A percentile compares a stretch with the other conserved stretches of the same genome.
Conservation (phyloP, 306 rosid genomes). For the Cicer chorassanicum region DNA sequence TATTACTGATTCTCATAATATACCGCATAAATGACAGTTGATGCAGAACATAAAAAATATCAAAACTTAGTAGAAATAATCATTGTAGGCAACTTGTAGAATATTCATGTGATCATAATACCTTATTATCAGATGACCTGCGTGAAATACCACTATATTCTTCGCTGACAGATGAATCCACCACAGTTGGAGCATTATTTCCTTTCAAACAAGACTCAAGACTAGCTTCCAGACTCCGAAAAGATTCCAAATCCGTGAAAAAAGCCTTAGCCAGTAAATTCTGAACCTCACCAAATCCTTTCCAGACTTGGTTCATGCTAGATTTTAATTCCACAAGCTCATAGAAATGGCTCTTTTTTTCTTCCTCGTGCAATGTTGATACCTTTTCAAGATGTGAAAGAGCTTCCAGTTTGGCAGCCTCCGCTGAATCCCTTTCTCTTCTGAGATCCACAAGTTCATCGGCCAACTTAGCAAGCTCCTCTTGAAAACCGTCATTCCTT, state of each 20-base stretch:
- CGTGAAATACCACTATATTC: slow-evolving; percentile 46
- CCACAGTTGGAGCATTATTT: slow-evolving; percentile 48
- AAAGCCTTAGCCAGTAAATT: slow-evolving; percentile 57
- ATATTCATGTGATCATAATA: slow-evolving; percentile 42
- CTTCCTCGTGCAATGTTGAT: slow-evolving; percentile 59
- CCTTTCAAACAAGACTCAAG: slow-evolving; percentile 60
- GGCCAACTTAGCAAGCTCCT: slow-evolving; percentile 70
- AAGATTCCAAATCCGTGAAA: slow-evolving; percentile 63
- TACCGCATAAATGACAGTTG: slow-evolving; percentile 30
- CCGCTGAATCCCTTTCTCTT: slow-evolving; percentile 70
- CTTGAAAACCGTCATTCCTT: slow-evolving; percentile 91
- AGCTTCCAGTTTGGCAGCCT: slow-evolving; percentile 74
- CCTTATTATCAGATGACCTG: slow-evolving; percentile 61
- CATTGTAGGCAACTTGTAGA: slow-evolving; percentile 20
- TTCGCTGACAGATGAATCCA: slow-evolving; percentile 49
- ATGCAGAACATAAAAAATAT: slow-evolving; percentile 31
- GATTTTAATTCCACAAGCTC: slow-evolving; percentile 72
- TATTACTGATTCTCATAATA: slow-evolving; percentile 21
- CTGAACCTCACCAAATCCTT: slow-evolving; percentile 64
- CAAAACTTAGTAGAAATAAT: slow-evolving; percentile 29
- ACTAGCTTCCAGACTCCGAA: slow-evolving; percentile 65
- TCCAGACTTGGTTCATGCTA: slow-evolving; percentile 63
- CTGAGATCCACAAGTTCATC: slow-evolving; percentile 66
- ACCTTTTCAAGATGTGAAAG: slow-evolving; percentile 69
- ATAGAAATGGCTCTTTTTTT: slow-evolving; percentile 59